Base-by-base conservation (phyloP, 1,284 basidiomycete genomes). In the Microstroma glucosiphilum region DNA sequence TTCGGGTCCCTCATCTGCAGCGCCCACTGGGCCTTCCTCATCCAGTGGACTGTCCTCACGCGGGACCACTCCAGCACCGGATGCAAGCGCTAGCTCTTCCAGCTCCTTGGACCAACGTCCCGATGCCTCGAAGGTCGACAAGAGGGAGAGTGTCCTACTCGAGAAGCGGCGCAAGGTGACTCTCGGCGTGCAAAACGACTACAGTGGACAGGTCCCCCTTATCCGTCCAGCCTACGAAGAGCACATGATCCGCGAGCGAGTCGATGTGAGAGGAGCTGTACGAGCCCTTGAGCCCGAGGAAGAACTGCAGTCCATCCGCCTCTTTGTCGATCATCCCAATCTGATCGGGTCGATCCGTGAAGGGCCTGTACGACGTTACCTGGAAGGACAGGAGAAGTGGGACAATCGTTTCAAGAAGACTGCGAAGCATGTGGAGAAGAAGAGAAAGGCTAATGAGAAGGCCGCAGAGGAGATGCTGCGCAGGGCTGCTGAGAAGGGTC, bases 181-280 rank as follows among this genome's bases (percentile, higher is more conserved):
- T 21, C 42, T 58, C 0, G 67, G 69, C 23, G 56, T 65, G 6
- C 59, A 66, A 40, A 75, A 76, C 62, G 60, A 67, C 56, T 78
- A 77, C 59, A 64, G 69, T 1, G 76, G 71, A 17, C 71, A 74
- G 53, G 76, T 77, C 1, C 77, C 77, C 30, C 64, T 78, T 9
- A 60, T 66, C n/a, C 68, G 75, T 3, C 75, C 73, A 1, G 69
- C 62, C 4, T 72, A 66, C 65, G 61, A 71, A 21, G 65, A 65
- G 23, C 81, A 83, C 59, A 88, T 89, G 85, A 90, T 97, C 64
- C 85, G 93, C 40, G 92, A 97, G 80, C 86, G 94, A 12, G 87
- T 97, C 21, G 87, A 88, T 19, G 87, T 88, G 3, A 83, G 83
- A 23, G 94, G 94, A 7, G 80, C 86, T 7, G 83, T 91, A 17